Conservation (phyloP, 1,284 basidiomycete genomes). For the Sphagnurus paluster region DNA sequence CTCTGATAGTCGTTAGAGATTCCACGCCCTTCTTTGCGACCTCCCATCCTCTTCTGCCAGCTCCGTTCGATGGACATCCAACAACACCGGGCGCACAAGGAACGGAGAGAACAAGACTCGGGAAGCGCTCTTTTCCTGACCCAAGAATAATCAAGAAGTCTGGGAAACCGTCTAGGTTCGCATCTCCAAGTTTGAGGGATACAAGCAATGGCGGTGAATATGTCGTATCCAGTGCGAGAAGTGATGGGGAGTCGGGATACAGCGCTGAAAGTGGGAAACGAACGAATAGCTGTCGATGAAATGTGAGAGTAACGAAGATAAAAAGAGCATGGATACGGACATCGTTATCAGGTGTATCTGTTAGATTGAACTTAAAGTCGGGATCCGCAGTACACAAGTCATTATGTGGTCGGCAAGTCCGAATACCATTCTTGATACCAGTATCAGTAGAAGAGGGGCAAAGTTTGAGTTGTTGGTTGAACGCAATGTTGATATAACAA, state of each 20-base stretch:
- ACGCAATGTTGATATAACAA: slow-evolving; percentile 90
- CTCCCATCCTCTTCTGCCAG: slow-evolving; percentile 62
- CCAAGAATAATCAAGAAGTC: slow-evolving; percentile 76
- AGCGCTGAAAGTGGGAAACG: slow-evolving; percentile 68
- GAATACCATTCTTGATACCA: slow-evolving; percentile 49
- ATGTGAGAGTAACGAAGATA: slow-evolving; percentile 5
- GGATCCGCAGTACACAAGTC: slow-evolving; percentile 84
- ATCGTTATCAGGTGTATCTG: slow-evolving; percentile 48
- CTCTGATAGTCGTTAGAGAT: slow-evolving; percentile 65
- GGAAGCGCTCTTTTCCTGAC: slow-evolving; percentile 49
- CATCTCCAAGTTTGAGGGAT: slow-evolving; percentile 85
- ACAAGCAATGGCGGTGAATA: slow-evolving; percentile 69
- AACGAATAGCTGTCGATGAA: slow-evolving; percentile 54
- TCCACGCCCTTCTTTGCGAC: slow-evolving; percentile 64
- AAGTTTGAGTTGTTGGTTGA: slow-evolving; percentile 88
- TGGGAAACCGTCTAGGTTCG: slow-evolving; percentile 93
- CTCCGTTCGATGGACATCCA: slow-evolving; percentile 51
- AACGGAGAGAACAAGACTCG: slow-evolving; percentile 72
- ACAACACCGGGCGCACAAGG: slow-evolving; percentile 61
- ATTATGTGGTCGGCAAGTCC: slow-evolving; percentile 73
- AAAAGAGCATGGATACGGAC: slow-evolving; percentile 40
- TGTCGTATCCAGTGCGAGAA: slow-evolving; percentile 71
- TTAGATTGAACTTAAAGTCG: slow-evolving; percentile 78
- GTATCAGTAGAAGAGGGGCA: slow-evolving; percentile 60
- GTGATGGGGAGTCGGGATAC: slow-evolving; percentile 49